phyloP scores from a whole-genome alignment of 441 rosid genomes.

The Syzygium malaccense region DNA sequence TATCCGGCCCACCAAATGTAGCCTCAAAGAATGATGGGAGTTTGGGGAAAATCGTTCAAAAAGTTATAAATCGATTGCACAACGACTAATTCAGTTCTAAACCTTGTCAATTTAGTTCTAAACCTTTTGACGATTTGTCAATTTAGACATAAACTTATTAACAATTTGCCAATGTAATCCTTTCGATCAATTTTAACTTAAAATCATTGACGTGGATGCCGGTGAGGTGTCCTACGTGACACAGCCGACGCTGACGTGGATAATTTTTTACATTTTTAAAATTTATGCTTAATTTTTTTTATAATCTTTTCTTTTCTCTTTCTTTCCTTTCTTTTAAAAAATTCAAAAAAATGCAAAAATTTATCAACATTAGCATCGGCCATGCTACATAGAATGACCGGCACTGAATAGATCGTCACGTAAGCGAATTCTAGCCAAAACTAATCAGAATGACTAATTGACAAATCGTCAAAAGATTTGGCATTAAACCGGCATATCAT shows the following conservation, averaged over 20 bases:
- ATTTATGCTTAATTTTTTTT: background rate
- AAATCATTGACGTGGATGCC: fast-evolving
- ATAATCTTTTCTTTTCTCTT: fast-evolving
- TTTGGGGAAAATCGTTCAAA: background rate
- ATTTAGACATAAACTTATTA: fast-evolving
- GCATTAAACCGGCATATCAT: background rate
- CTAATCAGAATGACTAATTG: fast-evolving
- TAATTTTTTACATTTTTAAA: background rate
- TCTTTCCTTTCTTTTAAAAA: background rate
- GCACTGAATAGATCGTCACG: too few relatives aligned
- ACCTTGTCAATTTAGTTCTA: background rate
- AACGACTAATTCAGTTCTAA: fast-evolving
- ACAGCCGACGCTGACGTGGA: background rate
- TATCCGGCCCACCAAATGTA: background rate
- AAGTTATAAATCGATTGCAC: fast-evolving
- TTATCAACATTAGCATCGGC: background rate
- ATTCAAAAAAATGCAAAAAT: fast-evolving
- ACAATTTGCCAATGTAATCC: too few relatives aligned
- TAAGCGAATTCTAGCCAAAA: fast-evolving
- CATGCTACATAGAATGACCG: too few relatives aligned
- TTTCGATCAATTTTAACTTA: fast-evolving
- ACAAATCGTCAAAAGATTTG: too few relatives aligned
- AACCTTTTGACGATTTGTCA: fast-evolving
- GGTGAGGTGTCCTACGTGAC: fast-evolving
- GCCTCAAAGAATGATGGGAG: background rate